Percentiles rank a stretch among this genome's conserved stretches.
These are phyloP conservation scores for Phytophthora pini DNA, from an alignment of 352 stramenopile species.

Conservation along the genomic window DNA sequence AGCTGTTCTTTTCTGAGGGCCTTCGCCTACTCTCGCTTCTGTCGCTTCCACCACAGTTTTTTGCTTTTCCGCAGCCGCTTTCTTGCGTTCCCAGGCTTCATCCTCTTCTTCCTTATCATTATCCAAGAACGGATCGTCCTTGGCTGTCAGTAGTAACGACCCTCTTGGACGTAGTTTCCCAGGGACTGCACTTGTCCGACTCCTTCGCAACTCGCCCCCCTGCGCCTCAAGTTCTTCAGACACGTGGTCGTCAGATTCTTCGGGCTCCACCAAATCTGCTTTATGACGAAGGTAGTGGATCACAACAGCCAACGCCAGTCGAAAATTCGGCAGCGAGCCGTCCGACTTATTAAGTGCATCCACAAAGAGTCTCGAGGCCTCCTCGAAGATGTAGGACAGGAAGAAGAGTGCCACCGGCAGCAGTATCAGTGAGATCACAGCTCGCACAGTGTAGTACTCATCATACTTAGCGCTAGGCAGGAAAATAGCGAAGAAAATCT, in stretches of 20 bases:
- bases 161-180: constrained; percentile 21
- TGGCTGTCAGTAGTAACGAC: constrained; percentile 52
- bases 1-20: constrained; percentile 24
- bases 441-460: constrained; percentile 67
- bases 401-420: constrained; percentile 76
- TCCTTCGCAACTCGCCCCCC: constrained; percentile 27
- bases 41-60: constrained; percentile 27
- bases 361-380: constrained; percentile 67
- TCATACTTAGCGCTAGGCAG: constrained; percentile 79
- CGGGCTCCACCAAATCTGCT: constrained; percentile 48
- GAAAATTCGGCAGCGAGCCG: constrained; percentile 77
- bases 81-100: constrained; percentile 40
- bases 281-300: constrained; percentile 82
- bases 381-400: constrained; percentile 85
- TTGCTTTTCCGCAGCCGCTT: constrained; percentile 38
- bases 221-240: constrained; percentile 10
- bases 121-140: constrained; percentile 65
- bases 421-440: constrained; percentile 59
- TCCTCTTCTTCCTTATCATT: constrained; percentile 69
- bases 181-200: constrained; percentile 26
- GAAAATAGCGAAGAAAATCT: constrained; percentile 89
- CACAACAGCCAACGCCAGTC: constrained; percentile 74
- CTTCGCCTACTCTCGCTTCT: constrained; percentile 23
- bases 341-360: constrained; percentile 80
- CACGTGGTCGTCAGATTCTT: constrained; percentile 16